Evolutionary conservation across 495 filamentous ascomycete genomes (phyloP).

Genomic region (Penicillium flavigenum): DNA sequence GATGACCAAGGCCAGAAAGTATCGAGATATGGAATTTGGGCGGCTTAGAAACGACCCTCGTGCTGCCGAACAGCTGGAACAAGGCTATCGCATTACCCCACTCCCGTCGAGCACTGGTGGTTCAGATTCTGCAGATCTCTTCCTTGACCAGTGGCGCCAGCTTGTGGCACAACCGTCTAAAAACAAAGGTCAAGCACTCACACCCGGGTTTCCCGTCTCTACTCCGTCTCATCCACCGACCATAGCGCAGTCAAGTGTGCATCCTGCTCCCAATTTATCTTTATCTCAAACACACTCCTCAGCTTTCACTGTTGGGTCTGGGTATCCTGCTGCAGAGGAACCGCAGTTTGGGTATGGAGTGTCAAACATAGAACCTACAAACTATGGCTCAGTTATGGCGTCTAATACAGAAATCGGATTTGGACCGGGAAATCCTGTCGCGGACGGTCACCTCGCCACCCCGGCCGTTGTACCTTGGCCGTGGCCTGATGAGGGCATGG

Average conservation of each 20-base stretch:
- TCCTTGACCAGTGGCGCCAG: conserved; percentile 40
- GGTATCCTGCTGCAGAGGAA: background rate
- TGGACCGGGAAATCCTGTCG: background rate
- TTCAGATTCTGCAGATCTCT: conserved; percentile 25
- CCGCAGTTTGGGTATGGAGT: background rate
- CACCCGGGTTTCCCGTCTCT: background rate
- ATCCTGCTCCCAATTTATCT: background rate
- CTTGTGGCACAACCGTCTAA: conserved; percentile 22
- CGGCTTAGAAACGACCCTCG: conserved; percentile 34
- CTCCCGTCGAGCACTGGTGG: conserved; percentile 35
- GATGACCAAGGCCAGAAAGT: conserved; percentile 48
- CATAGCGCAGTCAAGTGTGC: background rate
- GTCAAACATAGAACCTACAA: background rate
- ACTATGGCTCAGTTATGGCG: background rate
- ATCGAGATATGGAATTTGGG: conserved; percentile 43
- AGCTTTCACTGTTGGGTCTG: background rate
- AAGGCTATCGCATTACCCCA: conserved; percentile 29
- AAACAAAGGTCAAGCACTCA: no score
- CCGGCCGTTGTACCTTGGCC: conserved; percentile 33
- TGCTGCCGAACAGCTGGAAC: conserved; percentile 30
- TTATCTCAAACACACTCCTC: no score
- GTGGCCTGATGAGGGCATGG: conserved; percentile 24
- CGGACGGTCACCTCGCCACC: conserved; percentile 7
- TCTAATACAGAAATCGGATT: background rate
- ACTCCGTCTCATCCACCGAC: background rate